Conservation (phyloP, 1,139 yeast genomes). For the Lizanozyma gosingica region DNA sequence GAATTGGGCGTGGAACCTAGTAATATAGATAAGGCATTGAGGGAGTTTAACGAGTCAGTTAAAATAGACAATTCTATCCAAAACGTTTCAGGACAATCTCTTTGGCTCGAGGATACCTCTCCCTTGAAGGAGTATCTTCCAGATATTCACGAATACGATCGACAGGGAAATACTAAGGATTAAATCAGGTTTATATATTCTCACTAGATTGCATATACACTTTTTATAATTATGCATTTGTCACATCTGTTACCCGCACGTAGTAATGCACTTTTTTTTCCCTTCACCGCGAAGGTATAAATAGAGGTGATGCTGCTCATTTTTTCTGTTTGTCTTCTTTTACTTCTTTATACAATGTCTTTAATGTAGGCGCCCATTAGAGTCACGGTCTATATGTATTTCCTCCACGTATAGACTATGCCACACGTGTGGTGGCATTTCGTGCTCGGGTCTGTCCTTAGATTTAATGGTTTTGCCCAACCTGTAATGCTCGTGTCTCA, state of each 20-base stretch:
- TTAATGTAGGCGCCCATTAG: conserved; percentile 83
- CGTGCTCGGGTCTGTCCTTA: conserved; percentile 93
- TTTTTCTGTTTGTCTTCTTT: conserved; percentile 11
- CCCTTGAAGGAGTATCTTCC: conserved; percentile 45
- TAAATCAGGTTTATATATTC: neutral
- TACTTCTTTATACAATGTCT: conserved; percentile 58
- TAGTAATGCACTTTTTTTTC: neutral
- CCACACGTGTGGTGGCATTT: conserved; percentile 33
- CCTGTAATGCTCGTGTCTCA: conserved; percentile 53
- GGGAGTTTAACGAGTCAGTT: conserved; percentile 47
- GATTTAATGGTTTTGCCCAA: conserved; percentile 53
- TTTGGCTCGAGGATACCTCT: conserved; percentile 48
- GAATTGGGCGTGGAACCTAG: conserved; percentile 47
- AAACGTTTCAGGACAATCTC: conserved; percentile 44
- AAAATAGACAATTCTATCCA: conserved; percentile 46
- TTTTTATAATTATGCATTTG: neutral
- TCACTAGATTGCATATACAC: conserved; percentile 1
- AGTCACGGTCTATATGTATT: conserved; percentile 66
- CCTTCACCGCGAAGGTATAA: neutral
- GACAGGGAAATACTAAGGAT: conserved; percentile 12
- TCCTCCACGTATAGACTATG: conserved; percentile 42
- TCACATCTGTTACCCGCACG: conserved; percentile 2
- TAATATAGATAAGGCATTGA: conserved; percentile 41
- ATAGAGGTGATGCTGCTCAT: neutral
- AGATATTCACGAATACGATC: conserved; percentile 50